Percentiles rank a stretch among this genome's conserved stretches.
Evolutionary conservation across 225 moss, liverwort and hornwort genomes (phyloP).

Genomic region (Polytrichum commune): DNA sequence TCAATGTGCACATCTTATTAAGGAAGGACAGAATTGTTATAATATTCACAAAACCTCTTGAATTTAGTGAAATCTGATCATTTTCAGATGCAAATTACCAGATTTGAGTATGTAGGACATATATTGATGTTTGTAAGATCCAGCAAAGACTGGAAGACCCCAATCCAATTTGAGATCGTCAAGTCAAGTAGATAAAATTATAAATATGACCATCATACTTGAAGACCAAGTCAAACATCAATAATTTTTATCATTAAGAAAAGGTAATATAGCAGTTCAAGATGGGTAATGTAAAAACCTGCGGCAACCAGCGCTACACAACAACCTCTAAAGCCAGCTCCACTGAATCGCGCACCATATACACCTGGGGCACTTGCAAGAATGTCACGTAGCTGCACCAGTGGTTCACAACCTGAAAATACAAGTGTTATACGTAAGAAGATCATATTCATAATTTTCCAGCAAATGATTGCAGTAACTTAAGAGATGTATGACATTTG

Average conservation of each 20-base stretch:
- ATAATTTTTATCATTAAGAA: background rate
- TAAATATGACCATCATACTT: background rate
- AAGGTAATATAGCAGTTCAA: background rate
- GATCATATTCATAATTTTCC: too few relatives aligned
- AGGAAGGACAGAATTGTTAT: too few relatives aligned
- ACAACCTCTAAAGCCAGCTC: conserved; percentile 98
- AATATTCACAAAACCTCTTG: too few relatives aligned
- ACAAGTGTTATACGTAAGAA: too few relatives aligned
- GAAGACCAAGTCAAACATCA: background rate
- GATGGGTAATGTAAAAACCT: conserved; percentile 28
- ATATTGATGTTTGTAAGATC: too few relatives aligned
- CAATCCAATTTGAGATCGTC: conserved; percentile 1
- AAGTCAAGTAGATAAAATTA: background rate
- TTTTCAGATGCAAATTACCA: too few relatives aligned
- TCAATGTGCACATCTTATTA: too few relatives aligned
- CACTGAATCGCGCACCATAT: conserved; percentile 88
- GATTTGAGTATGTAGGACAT: too few relatives aligned
- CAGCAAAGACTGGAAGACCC: background rate
- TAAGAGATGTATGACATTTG: background rate
- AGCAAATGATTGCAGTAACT: background rate
- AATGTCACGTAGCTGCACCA: conserved; percentile 82
- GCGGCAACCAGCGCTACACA: conserved; percentile 86
- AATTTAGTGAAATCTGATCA: too few relatives aligned
- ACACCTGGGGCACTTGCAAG: conserved; percentile 84
- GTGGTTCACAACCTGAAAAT: conserved; percentile 76